These are phyloP conservation scores for Infundibulicybe gibba DNA, from an alignment of 768 basidiomycete genomes.

Conservation along the genomic window DNA sequence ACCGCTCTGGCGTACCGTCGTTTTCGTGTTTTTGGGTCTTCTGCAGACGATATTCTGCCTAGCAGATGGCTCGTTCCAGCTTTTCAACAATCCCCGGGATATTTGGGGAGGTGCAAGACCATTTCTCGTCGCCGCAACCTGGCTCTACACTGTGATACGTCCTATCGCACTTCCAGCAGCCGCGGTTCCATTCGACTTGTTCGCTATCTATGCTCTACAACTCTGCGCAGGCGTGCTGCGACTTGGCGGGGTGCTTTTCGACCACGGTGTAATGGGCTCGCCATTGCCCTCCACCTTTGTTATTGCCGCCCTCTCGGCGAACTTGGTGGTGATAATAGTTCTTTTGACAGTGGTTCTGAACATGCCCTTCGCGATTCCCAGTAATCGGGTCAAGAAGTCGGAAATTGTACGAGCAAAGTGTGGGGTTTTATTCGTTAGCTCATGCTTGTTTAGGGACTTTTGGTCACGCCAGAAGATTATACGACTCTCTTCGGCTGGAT, in stretches of 20 bases:
- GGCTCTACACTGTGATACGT: constrained; percentile 65
- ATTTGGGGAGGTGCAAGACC: constrained; percentile 33
- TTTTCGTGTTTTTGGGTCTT: constrained; percentile 54
- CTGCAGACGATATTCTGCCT: constrained; percentile 57
- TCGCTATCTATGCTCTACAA: constrained; percentile 51
- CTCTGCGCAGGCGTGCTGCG: constrained; percentile 42
- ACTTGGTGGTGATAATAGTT: constrained; percentile 39
- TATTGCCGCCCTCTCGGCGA: constrained; percentile 26
- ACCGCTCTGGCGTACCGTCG: constrained; percentile 58
- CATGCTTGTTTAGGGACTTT: constrained; percentile 36
- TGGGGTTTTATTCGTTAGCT: not conserved
- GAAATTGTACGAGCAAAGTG: constrained; percentile 54
- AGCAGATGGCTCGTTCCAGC: constrained; percentile 49
- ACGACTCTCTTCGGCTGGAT: constrained; percentile 69
- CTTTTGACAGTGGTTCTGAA: constrained; percentile 44
- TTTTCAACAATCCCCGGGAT: constrained; percentile 31
- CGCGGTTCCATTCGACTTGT: constrained; percentile 65
- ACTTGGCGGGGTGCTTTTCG: constrained; percentile 53
- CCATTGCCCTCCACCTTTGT: constrained; percentile 34
- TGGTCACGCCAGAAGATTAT: constrained; percentile 75
- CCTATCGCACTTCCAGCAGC: constrained; percentile 50
- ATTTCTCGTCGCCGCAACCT: constrained; percentile 49
- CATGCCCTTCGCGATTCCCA: constrained; percentile 71
- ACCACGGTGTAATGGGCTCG: constrained; percentile 36
- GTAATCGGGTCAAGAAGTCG: constrained; percentile 39